Percentiles rank a stretch among this genome's conserved stretches.
Evolutionary conservation across 495 filamentous ascomycete genomes (phyloP).

Genomic region (Penicillium waksmanii): DNA sequence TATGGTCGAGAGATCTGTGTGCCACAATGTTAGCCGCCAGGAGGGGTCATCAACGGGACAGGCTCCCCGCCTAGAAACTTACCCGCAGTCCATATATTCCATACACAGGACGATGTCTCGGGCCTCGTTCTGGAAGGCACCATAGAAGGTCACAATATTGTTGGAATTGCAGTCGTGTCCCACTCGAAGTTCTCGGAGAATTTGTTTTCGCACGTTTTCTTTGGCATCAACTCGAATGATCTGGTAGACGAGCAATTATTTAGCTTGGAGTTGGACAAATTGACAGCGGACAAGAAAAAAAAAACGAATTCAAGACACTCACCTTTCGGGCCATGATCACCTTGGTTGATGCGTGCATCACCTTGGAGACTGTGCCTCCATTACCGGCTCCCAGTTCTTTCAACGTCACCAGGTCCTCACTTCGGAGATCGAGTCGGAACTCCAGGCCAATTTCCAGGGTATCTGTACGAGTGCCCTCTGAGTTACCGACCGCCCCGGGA

Average conservation of each 20-base stretch:
- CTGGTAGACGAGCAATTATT: slow-evolving; percentile 46
- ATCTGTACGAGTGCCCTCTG: slow-evolving; percentile 64
- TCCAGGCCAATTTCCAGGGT: slow-evolving; percentile 96
- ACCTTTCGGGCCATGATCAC: slow-evolving; percentile 98
- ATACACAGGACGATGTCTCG: slow-evolving; percentile 99
- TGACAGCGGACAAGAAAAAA: neutral
- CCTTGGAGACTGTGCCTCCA: slow-evolving; percentile 97
- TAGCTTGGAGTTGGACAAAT: slow-evolving; percentile 5
- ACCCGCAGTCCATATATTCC: slow-evolving; percentile 99
- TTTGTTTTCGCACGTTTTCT: slow-evolving; percentile 92
- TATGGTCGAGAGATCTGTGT: slow-evolving; percentile 84
- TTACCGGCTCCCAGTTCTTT: slow-evolving; percentile 96
- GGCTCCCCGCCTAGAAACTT: slow-evolving; percentile 36
- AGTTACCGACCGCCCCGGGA: slow-evolving; percentile 62
- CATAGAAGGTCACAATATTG: slow-evolving; percentile 96
- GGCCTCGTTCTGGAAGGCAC: slow-evolving; percentile 92
- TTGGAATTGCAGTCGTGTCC: slow-evolving; percentile 97
- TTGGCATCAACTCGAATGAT: slow-evolving; percentile 98
- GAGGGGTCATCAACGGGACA: neutral
- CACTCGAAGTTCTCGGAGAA: slow-evolving; percentile 93
- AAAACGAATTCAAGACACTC: slow-evolving; percentile 19
- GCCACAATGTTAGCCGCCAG: slow-evolving; percentile 17
- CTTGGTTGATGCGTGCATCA: slow-evolving; percentile 91
- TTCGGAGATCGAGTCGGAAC: slow-evolving; percentile 88
- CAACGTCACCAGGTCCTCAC: slow-evolving; percentile 88